Conservation (phyloP, 2,329 filamentous ascomycete species). For the Dothistroma septosporum region DNA sequence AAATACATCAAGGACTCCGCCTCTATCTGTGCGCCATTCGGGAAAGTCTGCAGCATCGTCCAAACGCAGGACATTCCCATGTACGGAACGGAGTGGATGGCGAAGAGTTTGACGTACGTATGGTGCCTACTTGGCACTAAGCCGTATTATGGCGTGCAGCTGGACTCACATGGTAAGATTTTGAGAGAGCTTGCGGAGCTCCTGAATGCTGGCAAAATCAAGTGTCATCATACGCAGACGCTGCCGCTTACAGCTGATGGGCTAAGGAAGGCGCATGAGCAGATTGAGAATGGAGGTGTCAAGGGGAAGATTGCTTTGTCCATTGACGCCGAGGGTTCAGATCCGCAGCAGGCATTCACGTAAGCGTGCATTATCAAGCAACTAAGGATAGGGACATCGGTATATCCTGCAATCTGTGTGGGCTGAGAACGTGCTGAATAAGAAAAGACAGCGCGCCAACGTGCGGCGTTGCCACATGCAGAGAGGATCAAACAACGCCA, state of each 20-base stretch:
- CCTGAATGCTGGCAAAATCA: slow-evolving; percentile 37
- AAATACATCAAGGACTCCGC: slow-evolving; percentile 40
- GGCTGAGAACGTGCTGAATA: no score
- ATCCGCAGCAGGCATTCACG: not conserved
- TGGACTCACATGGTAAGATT: slow-evolving; percentile 40
- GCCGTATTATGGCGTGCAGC: slow-evolving; percentile 38
- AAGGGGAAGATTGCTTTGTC: slow-evolving; percentile 40
- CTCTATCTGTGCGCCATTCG: slow-evolving; percentile 42
- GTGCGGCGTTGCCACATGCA: no score
- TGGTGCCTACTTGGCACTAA: slow-evolving; percentile 44
- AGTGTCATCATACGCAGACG: slow-evolving; percentile 39
- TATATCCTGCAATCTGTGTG: no score
- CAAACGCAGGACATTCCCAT: slow-evolving; percentile 41
- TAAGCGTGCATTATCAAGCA: not conserved
- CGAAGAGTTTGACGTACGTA: slow-evolving; percentile 42
- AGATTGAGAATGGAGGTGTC: slow-evolving; percentile 37
- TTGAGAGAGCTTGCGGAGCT: slow-evolving; percentile 35
- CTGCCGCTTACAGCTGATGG: slow-evolving; percentile 38
- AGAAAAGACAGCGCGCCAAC: no score
- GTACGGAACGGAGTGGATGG: slow-evolving; percentile 47
- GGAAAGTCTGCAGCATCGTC: slow-evolving; percentile 46
- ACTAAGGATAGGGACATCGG: no score
- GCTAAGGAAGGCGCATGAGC: slow-evolving; percentile 39
- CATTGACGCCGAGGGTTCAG: slow-evolving; percentile 22
- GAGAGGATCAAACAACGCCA: no score